These are phyloP conservation scores for Oidiodendron maius DNA, from an alignment of 495 filamentous ascomycete species.

Conservation along the genomic window DNA sequence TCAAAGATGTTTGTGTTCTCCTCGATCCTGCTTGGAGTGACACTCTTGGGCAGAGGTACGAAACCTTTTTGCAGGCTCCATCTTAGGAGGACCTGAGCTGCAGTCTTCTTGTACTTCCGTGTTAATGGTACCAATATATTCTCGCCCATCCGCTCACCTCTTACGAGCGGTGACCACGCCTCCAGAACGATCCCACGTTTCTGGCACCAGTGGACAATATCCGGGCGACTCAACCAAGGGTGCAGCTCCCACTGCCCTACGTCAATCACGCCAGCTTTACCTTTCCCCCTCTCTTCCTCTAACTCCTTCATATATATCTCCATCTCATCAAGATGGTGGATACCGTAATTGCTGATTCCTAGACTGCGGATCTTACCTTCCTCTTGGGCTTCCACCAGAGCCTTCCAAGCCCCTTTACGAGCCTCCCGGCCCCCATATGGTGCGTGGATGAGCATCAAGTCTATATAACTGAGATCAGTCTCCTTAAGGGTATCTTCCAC, in stretches of 20 bases:
- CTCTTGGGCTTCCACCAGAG: conserved; percentile 54
- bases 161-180: conserved; percentile 76
- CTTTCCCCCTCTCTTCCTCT: conserved; percentile 50
- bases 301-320: conserved; percentile 67
- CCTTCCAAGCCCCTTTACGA: conserved; percentile 59
- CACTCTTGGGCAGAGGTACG: conserved; percentile 73
- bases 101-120: conserved; percentile 65
- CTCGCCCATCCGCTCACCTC: conserved; percentile 61
- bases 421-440: conserved; percentile 52
- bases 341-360: conserved; percentile 64
- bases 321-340: conserved; percentile 65
- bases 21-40: conserved; percentile 57
- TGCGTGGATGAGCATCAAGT: conserved; percentile 57
- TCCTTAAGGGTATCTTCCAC: conserved; percentile 45
- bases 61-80: conserved; percentile 85
- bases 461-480: conserved; percentile 54
- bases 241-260: conserved; percentile 90
- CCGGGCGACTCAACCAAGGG: conserved; percentile 73
- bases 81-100: conserved; percentile 72
- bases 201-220: conserved; percentile 72
- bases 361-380: conserved; percentile 59
- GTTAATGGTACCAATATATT: conserved; percentile 51
- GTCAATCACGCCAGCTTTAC: conserved; percentile 67
- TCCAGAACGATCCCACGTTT: conserved; percentile 64
- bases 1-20: conserved; percentile 77